A percentile compares a stretch with the other conserved stretches of the same genome.
These are phyloP conservation scores for Rubroboletus satanas DNA, from an alignment of 768 basidiomycete genomes.

Conservation along the genomic window DNA sequence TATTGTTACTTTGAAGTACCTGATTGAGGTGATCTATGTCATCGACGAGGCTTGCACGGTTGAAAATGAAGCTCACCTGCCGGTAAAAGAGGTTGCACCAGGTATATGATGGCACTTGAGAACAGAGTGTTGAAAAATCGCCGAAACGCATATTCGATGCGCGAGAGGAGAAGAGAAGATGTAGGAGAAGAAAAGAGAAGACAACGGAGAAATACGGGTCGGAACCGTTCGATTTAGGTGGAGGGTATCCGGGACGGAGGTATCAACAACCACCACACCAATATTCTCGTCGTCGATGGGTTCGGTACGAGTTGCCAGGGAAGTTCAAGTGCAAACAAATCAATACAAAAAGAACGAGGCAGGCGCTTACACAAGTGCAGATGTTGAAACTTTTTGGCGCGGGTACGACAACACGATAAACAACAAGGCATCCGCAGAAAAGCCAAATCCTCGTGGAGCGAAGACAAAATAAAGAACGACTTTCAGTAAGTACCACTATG, in stretches of 20 bases:
- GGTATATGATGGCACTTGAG: conserved; percentile 70
- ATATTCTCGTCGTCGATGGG: conserved; percentile 16
- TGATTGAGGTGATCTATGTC: conserved; percentile 32
- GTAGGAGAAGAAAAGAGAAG: not conserved
- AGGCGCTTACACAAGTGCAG: conserved; percentile 17
- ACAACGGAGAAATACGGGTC: conserved; percentile 1
- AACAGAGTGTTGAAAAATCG: conserved; percentile 67
- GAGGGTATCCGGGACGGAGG: conserved; percentile 16
- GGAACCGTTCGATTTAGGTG: not conserved
- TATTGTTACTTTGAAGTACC: conserved; percentile 36
- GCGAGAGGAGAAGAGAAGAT: not conserved
- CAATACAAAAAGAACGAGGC: conserved; percentile 28
- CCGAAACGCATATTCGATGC: conserved; percentile 55
- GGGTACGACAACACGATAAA: not conserved
- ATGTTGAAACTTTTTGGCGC: not conserved
- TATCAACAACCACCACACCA: conserved; percentile 18
- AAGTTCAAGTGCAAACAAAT: conserved; percentile 30
- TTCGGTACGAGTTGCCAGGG: conserved; percentile 25
- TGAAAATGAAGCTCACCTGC: conserved; percentile 50
- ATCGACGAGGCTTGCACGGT: not conserved
- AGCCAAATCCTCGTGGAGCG: not conserved
- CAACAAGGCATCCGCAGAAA: not conserved
- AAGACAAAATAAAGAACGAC: not conserved
- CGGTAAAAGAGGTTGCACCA: conserved; percentile 96
- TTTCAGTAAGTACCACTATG: not conserved